Base-by-base conservation (phyloP, 148 eudicot genomes). In the Drosera capensis region DNA sequence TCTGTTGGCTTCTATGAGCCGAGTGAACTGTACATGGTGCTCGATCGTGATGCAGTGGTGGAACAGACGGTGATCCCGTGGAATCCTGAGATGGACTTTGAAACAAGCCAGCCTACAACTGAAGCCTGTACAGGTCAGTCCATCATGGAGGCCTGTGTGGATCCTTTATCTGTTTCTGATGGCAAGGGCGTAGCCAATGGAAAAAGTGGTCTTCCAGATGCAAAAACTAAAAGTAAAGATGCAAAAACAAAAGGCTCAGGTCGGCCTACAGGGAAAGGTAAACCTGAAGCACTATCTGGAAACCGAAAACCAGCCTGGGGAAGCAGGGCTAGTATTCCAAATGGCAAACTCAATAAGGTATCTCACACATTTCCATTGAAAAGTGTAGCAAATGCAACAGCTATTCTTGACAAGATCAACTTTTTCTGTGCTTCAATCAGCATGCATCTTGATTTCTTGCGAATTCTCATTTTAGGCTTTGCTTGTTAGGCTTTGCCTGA, bases 11-110 rank as follows among this genome's bases (percentile, higher is more conserved):
- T 51, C 37, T 46, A 26, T 65, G 93, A 86, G 55, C 93, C 93
- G 35, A 72, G 71, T 49, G 95, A 78, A 28, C 63, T 78, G 14
- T 70, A 49, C 36, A 73, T 86, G 95, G 72, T 78, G 39, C 78
- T 69, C 45, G 80, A 77, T 38, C 73, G 75, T 21, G 70, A 75
- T 59, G 56, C 71, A 12, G 65, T 25, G 2, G 54, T 52, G 25
- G 65, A 81, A 51, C 76, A 66, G 39, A 43, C 57, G 16, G 61
- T 36, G 20, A 45, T 68, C 13, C 60, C 82, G 40, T 75, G 92
- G 86, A 72, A 45, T 24, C 80, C 76, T 31, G 83, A 70, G 58
- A 71, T 85, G 57, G 86, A 81, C 54, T 68, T 43, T 46, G 75
- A 43, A 55, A 66, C 53, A 44, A 63, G 46, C 42, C 46, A 44